Conservation (phyloP, 2,329 filamentous ascomycete genomes). For the Diaporthe ilicicola region DNA sequence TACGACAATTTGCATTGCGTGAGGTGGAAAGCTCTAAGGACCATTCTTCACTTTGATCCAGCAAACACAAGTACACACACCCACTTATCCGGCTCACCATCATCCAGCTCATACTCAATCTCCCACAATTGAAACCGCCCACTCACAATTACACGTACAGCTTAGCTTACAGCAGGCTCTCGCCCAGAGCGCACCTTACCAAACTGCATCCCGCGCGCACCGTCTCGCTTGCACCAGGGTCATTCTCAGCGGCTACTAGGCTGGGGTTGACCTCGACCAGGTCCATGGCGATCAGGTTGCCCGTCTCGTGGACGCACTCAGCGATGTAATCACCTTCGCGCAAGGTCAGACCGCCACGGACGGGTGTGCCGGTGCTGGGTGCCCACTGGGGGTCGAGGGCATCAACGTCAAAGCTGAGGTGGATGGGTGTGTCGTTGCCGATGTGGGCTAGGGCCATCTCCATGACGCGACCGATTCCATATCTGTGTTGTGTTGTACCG, state of each 20-base stretch:
- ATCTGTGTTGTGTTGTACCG: conserved; percentile 59
- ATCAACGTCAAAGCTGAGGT: conserved; percentile 97
- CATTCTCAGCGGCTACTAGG: conserved; percentile 64
- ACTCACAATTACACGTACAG: not conserved
- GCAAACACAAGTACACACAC: not conserved
- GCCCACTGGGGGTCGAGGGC: conserved; percentile 96
- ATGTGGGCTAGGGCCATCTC: conserved; percentile 99
- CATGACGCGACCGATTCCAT: conserved; percentile 95
- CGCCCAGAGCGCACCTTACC: conserved; percentile 89
- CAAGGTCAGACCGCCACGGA: conserved; percentile 90
- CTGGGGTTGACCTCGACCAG: conserved; percentile 84
- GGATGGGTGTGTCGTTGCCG: conserved; percentile 92
- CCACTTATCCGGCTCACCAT: not conserved
- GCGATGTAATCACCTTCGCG: conserved; percentile 98
- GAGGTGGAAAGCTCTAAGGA: not conserved
- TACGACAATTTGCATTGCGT: conserved; percentile 18
- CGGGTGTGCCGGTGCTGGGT: conserved; percentile 93
- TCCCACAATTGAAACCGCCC: too few relatives aligned
- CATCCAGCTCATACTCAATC: too few relatives aligned
- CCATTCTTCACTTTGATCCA: not conserved
- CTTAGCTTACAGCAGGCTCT: conserved; percentile 76
- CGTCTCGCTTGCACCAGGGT: conserved; percentile 79
- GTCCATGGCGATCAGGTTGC: conserved; percentile 81
- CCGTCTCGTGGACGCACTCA: conserved; percentile 83
- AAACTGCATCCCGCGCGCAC: conserved; percentile 90